Base-by-base conservation (phyloP, 306 rosid species). In the Dicorynia guianensis region DNA sequence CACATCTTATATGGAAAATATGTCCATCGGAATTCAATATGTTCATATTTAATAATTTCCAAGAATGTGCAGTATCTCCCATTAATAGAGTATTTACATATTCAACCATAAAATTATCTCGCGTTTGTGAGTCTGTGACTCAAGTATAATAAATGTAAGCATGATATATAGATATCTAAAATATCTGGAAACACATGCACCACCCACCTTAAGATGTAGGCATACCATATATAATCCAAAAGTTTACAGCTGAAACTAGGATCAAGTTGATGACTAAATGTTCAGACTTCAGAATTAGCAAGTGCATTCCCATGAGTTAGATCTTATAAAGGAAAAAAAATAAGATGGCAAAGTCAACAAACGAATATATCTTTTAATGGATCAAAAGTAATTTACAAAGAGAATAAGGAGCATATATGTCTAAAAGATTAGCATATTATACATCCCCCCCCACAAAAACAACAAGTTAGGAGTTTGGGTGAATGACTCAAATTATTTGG, bases 221-320 rank as follows among this genome's bases (percentile, higher is more conserved):
- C 30, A 35, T 12, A 35, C 8, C 14, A 63, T 42, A 75, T 63
- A 43, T 43, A 50, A 14, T 42, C 15, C 18, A 49, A 19, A 38
- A 63, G 13, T 74, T 52, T 49, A 44, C 38, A 63, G 63, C 70
- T 63, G 58, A 55, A 55, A 38, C 49, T 17, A 17, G 66, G 46
- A 11, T 38, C 57, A 70, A 46, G 40, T 39, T 46, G 60, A 47
- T 20, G 15, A 58, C 33, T 5, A 15, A 34, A 33, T 61, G 35
- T 36, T 73, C 36, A 18, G 53, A 73, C 18, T 36, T 73, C 36
- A 18, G 53, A 73, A 11, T 18, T n/a, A 69, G 71, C 11, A 10
- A 42, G 72, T 70, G 33, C 30, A 69, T 78, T 39, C 40, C 56
- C 34, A 49, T 50, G 48, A 38, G 57, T 60, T n/a, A n/a, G 42